A percentile compares a stretch with the other conserved stretches of the same genome.
Conservation (phyloP, 495 filamentous ascomycete genomes). For the Gamarada debralockiae region DNA sequence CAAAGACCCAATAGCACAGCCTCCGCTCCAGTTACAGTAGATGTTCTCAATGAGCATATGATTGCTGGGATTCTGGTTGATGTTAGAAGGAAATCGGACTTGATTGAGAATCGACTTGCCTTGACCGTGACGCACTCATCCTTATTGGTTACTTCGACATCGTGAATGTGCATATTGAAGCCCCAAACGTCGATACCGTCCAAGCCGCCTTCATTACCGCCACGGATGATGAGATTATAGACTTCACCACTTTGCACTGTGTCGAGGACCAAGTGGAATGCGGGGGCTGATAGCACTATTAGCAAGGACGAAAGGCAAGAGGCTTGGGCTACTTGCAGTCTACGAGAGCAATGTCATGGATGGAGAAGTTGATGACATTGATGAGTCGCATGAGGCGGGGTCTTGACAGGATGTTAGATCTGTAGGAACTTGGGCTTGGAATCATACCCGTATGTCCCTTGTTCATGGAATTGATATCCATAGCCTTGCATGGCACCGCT, state of each 20-base stretch:
- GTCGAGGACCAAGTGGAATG: slow-evolving; percentile 45
- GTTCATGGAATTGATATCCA: slow-evolving; percentile 36
- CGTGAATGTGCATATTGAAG: slow-evolving; percentile 43
- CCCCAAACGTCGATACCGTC: slow-evolving; percentile 48
- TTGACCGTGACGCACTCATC: slow-evolving; percentile 53
- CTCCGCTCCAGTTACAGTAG: slow-evolving; percentile 51
- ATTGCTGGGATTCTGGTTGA: slow-evolving; percentile 31
- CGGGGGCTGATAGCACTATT: slow-evolving; percentile 31
- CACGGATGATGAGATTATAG: slow-evolving; percentile 48
- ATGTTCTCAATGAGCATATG: slow-evolving; percentile 49
- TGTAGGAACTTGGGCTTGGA: not conserved
- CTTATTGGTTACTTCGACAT: slow-evolving; percentile 50
- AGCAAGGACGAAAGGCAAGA: slow-evolving; percentile 18
- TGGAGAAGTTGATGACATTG: slow-evolving; percentile 39
- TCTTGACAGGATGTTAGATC: slow-evolving; percentile 1
- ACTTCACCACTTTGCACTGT: slow-evolving; percentile 42
- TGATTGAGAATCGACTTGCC: not conserved
- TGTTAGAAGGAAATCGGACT: not conserved
- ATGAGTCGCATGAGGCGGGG: slow-evolving; percentile 32
- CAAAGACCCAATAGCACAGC: slow-evolving; percentile 49
- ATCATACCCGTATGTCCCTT: slow-evolving; percentile 5
- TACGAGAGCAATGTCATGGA: slow-evolving; percentile 45
- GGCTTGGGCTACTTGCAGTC: slow-evolving; percentile 28
- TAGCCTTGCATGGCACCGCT: slow-evolving; percentile 51
- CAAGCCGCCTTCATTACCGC: slow-evolving; percentile 42